Base-by-base conservation (phyloP, 2,329 filamentous ascomycete genomes). In the Aspergillus ochraceus region DNA sequence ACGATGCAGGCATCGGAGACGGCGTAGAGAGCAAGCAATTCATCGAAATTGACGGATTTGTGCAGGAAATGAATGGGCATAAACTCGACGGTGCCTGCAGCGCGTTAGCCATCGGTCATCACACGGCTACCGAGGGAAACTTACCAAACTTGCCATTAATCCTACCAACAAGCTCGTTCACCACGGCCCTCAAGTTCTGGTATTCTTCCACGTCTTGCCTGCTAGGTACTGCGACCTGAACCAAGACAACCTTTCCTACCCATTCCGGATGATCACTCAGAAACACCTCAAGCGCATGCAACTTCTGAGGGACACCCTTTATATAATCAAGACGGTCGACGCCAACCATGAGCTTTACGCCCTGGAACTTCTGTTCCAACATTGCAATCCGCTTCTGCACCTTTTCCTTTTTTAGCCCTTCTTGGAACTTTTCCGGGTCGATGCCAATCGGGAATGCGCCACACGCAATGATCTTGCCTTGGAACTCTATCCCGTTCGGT, bases 51-150 rank as follows among this genome's bases (percentile, higher is more conserved):
- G 71, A 98, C 92, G 4, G 91, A 96, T 79, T 97, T 96, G 80
- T 98, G 95, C 70, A 98, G 88, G 81, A 97, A 98, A 78, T 98
- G 95, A 68, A 99, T 98, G 1, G 95, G 95, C 90, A 96, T 97
- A 80, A 97, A 98, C 77, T 98, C 94, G 71, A 98, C 90, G 32
- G 93, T 97, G 74, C 94, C 83, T 85, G 58, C 10, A 59, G 4
- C n/a, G 3, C 14, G 51, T 71, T 51, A 71, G 68, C 30, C 24
- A 39, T 19, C 11, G 14, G 19, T 9, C 8, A 42, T 36, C 14
- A 46, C 6, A 9, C 26, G 49, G n/a, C 11, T 20, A 24, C 24
- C 42, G 32, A 26, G 19, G 14, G 19, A 19, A n/a, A 62, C 66
- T 49, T 54, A 68, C 66, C 66, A 17, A 62, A 59, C 56, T 91